Evolutionary conservation across 2,329 filamentous ascomycete genomes (phyloP), one percentile per base, ranked within the genome.

Genomic region (Hirsutella rhossiliensis): DNA sequence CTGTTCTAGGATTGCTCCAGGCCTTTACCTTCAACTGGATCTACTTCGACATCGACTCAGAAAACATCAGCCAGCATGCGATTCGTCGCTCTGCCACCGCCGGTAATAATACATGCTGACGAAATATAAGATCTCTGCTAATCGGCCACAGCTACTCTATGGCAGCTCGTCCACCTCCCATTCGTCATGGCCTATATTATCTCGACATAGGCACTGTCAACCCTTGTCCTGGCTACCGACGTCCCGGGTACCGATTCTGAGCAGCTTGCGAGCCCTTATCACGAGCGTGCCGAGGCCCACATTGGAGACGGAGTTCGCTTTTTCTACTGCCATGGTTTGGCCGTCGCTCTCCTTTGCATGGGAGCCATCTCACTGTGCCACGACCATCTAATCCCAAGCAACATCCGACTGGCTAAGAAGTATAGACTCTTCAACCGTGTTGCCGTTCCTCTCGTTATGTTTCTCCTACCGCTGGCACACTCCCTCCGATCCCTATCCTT

Each of bases 101-200:
- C 4, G 63, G 69, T 69, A 59, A 52, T 61, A 48, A 11, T 4
- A 9, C 34, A 11, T 17, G 8, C 8, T 17, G n/a, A n/a, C 18
- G 15, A 9, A 23, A 23, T 4, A 15, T 9, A 4, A 13, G 4
- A 6, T 4, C 6, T 15, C 4, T 37, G 18, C 43, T 56, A 41
- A 57, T 44, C 13, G 0, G 2, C 3, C 2, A 38, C 40, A 61
- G 72, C 75, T 5, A 57, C 73, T 20, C 37, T 72, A 6, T 82
- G 78, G 78, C 61, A 67, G 18, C 62, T 71, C 20, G 64, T 69
- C 8, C 78, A 82, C 55, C 61, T 82, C 19, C 71, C 76, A 1
- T 81, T 82, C 58, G 72, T 82, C 46, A 78, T 82, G 70, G 65
- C 67, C 40, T 82, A 76, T 56, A 72, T 79, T n/a, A 67, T 82